phyloP scores from a whole-genome alignment of 2,329 filamentous ascomycete species.

The Basipetospora sp. region DNA sequence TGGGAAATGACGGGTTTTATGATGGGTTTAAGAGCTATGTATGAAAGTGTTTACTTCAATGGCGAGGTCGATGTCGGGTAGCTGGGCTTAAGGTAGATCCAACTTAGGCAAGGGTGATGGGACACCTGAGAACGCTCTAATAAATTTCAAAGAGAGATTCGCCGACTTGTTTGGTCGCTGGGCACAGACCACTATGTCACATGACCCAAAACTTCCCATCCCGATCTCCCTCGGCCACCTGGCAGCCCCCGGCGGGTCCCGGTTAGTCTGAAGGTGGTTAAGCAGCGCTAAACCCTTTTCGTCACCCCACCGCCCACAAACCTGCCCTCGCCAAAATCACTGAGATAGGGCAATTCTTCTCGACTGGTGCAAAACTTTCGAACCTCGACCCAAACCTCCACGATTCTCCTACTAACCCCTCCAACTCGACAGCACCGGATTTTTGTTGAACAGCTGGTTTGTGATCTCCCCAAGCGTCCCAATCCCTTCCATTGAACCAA shows the following conservation, averaged over 20 bases:
- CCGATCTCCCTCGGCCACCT: not conserved
- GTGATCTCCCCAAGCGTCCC: not conserved
- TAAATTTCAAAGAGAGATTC: not conserved
- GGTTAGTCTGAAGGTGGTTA: not conserved
- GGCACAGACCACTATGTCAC: constrained; percentile 1
- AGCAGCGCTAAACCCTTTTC: constrained; percentile 2
- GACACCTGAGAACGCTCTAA: no score
- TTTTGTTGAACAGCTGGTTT: constrained; percentile 5
- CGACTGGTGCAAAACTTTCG: constrained; percentile 4
- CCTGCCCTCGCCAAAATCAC: constrained; percentile 5
- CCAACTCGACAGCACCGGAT: constrained; percentile 5
- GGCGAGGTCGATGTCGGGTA: no score
- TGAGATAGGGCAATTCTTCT: constrained; percentile 7
- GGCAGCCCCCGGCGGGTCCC: not conserved
- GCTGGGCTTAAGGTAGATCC: no score
- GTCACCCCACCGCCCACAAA: constrained; percentile 5
- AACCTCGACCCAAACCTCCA: constrained; percentile 8
- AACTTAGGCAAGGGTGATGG: no score
- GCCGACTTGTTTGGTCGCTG: not conserved
- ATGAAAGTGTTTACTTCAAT: not conserved
- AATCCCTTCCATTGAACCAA: not conserved
- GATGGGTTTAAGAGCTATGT: no score
- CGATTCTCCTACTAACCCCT: constrained; percentile 2
- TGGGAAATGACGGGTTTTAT: no score
- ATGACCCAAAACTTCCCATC: not conserved